These are phyloP conservation scores for Plasmopara halstedii DNA, from an alignment of 352 stramenopile species.

Conservation along the genomic window DNA sequence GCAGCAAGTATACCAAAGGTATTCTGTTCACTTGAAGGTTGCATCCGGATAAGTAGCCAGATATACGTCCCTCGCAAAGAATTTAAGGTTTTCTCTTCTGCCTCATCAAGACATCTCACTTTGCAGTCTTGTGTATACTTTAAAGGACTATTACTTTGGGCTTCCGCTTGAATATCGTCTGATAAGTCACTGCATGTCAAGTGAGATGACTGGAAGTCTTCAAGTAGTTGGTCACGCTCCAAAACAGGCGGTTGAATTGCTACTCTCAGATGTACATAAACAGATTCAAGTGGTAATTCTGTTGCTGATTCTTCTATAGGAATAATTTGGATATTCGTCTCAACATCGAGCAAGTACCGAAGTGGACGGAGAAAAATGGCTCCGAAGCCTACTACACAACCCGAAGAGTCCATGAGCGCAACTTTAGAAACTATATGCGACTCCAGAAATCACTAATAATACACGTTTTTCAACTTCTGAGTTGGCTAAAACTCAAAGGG, in stretches of 20 bases:
- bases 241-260: conserved; percentile 19
- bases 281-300: conserved; percentile 11
- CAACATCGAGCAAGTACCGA: conserved; percentile 55
- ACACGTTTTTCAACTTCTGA: neutral
- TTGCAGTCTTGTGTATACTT: conserved; percentile 6
- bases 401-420: neutral
- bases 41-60: conserved; percentile 42
- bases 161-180: neutral
- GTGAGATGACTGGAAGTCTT: conserved; percentile 19
- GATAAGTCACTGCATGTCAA: neutral
- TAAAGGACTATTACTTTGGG: too few species aligned
- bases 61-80: conserved; percentile 28
- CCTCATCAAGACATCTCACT: neutral
- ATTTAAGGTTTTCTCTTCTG: conserved; percentile 7
- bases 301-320: conserved; percentile 2
- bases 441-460: neutral
- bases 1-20: neutral
- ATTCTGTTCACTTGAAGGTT: conserved; percentile 12
- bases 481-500: too few species aligned
- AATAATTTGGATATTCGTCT: conserved; percentile 29
- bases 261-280: conserved; percentile 40
- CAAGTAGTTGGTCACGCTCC: conserved; percentile 24
- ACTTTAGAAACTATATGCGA: too few species aligned
- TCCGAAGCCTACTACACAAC: conserved; percentile 25
- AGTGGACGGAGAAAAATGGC: conserved; percentile 45